Base-by-base conservation (phyloP, 139 green algal genomes). In the Volvox africanus region DNA sequence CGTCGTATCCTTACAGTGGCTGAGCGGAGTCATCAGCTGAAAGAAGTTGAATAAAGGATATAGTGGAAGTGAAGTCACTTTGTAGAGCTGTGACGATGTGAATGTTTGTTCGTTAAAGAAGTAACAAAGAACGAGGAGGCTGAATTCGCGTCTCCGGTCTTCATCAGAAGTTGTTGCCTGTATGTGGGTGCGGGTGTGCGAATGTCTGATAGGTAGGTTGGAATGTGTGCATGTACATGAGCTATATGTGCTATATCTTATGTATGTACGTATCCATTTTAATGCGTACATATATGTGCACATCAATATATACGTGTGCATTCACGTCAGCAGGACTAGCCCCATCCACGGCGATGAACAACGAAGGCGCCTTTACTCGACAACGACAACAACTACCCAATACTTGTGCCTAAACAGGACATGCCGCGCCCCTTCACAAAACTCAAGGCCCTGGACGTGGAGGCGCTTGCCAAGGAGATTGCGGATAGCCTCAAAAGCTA, bases 361-460 rank as follows among this genome's bases (percentile, higher is more conserved):
- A n/a, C n/a, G n/a, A n/a, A n/a, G n/a, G n/a, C n/a, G n/a, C n/a
- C n/a, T n/a, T n/a, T n/a, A n/a, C n/a, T n/a, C n/a, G n/a, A n/a
- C n/a, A n/a, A n/a, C n/a, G n/a, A n/a, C n/a, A n/a, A 21, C 32
- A 3, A 62, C 61, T 33, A 5, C 33, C 77, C 32, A 5, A 69
- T 24, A 68, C 79, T 17, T 6, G 44, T 30, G 17, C n/a, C 30
- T 33, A 19, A 21, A 3, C 92, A 94, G 92, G 92, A 94, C 87
- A 93, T 94, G 92, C 92, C 92, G 0, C 86, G 92, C 3, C 92
- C 92, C 33, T 94, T 94, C 87, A 93, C 89, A 16, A 94, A 94
- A 77, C 92, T 94, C 19, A 94, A 94, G 89, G 92, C 75, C 17
- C 77, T 94, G 32, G 92, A 93, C 61, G 84, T 94, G 28, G 92